Conservation (phyloP, 441 rosid species). For the Aquilaria agallochum region DNA sequence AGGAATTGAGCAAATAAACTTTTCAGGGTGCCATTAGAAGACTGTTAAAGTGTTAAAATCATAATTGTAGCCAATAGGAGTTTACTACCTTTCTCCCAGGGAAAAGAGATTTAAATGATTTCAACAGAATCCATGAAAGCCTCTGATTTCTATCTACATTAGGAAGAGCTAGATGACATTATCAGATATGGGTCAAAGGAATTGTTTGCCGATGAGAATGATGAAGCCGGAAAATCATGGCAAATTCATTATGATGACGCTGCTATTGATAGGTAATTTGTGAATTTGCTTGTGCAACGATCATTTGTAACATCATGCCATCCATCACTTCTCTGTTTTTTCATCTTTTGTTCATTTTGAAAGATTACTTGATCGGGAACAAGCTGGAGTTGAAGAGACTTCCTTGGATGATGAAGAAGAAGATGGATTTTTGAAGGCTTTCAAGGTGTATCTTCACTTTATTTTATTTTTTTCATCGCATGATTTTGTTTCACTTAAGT, state of each 20-base stretch:
- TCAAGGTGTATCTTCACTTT: constrained; percentile 52
- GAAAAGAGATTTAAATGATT: no score
- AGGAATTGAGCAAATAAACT: no score
- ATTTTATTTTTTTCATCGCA: background rate
- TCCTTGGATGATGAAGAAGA: constrained; percentile 87
- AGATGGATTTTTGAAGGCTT: constrained; percentile 90
- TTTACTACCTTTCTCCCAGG: no score
- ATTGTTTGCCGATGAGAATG: constrained; percentile 94
- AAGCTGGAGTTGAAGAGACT: constrained; percentile 76
- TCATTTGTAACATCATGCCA: constrained; percentile 6
- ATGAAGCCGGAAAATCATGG: constrained; percentile 92
- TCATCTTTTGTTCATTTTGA: constrained; percentile 12
- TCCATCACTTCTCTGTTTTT: background rate
- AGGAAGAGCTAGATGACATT: constrained; percentile 99
- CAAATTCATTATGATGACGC: constrained; percentile 97
- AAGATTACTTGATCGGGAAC: constrained; percentile 91
- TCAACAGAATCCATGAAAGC: background rate
- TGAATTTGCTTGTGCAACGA: constrained; percentile 8
- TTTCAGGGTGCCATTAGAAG: no score
- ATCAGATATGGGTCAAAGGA: constrained; percentile 98
- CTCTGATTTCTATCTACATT: constrained; percentile 22
- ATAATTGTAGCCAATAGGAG: no score
- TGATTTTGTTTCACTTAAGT: no score
- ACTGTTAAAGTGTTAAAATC: no score
- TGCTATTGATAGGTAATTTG: constrained; percentile 81